These are phyloP conservation scores for Hanseniaspora valbyensis DNA, from an alignment of 805 yeast genomes.

Conservation along the genomic window DNA sequence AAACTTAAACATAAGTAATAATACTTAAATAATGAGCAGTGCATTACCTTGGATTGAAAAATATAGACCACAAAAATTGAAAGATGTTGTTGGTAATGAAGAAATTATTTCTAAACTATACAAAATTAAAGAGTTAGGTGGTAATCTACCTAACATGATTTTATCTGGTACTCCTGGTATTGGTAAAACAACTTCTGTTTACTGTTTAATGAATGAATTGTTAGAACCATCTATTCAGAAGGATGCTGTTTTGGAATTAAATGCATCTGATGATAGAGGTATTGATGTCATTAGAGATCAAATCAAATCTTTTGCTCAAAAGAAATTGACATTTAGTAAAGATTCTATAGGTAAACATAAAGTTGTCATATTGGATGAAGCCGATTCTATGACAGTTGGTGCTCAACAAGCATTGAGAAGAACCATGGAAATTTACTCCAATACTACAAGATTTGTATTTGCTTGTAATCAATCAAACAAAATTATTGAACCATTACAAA, in stretches of 20 bases:
- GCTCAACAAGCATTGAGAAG: slow-evolving; percentile 91
- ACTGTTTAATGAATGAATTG: slow-evolving; percentile 76
- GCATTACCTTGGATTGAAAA: slow-evolving; percentile 71
- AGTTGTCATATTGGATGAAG: slow-evolving; percentile 87
- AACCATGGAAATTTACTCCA: slow-evolving; percentile 92
- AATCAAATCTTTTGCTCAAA: slow-evolving; percentile 93
- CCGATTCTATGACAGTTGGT: slow-evolving; percentile 93
- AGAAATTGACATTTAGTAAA: slow-evolving; percentile 54
- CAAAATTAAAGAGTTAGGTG: slow-evolving; percentile 75
- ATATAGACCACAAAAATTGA: slow-evolving; percentile 68
- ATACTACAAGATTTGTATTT: slow-evolving; percentile 94
- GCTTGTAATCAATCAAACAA: slow-evolving; percentile 93
- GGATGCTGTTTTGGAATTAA: slow-evolving; percentile 83
- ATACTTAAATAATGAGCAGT: neutral
- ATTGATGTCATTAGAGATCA: slow-evolving; percentile 90
- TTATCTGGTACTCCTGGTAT: slow-evolving; percentile 95
- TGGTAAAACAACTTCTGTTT: slow-evolving; percentile 90
- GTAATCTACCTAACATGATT: slow-evolving; percentile 94
- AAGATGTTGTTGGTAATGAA: slow-evolving; percentile 85
- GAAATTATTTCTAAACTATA: slow-evolving; percentile 73
- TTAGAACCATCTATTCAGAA: slow-evolving; percentile 53
- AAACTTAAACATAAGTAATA: neutral
- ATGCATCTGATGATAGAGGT: slow-evolving; percentile 96
- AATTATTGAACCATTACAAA: slow-evolving; percentile 92
- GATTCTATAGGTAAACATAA: slow-evolving; percentile 79